These are phyloP conservation scores for Sphagnum magellanicum DNA, from an alignment of 228 moss, liverwort and hornwort species.

Conservation along the genomic window DNA sequence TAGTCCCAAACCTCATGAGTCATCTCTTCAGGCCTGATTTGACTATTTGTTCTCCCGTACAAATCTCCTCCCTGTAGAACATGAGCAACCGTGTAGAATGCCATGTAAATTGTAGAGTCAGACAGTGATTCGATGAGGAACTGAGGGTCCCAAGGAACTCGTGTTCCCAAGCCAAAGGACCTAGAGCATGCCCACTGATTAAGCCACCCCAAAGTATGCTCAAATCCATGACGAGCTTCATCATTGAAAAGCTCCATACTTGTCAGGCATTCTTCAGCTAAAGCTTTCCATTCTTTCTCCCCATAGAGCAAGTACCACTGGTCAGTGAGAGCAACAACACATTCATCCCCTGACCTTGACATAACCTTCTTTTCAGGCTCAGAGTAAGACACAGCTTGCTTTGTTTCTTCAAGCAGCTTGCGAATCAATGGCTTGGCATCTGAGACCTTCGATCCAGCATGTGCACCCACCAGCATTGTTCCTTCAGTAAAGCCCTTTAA, in stretches of 20 bases:
- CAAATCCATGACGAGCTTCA: slow-evolving; percentile 79
- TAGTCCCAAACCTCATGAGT: slow-evolving; percentile 78
- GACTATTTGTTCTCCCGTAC: slow-evolving; percentile 36
- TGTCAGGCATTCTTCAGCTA: slow-evolving; percentile 67
- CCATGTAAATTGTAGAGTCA: slow-evolving; percentile 97
- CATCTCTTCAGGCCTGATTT: slow-evolving; percentile 55
- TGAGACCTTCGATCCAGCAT: slow-evolving; percentile 70
- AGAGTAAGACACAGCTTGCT: slow-evolving; percentile 64
- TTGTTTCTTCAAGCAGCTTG: slow-evolving; percentile 52
- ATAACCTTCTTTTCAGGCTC: slow-evolving; percentile 97
- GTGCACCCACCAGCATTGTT: slow-evolving; percentile 70
- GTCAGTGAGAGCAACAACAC: slow-evolving; percentile 93
- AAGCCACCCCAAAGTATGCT: slow-evolving; percentile 81
- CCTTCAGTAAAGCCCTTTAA: slow-evolving; percentile 85
- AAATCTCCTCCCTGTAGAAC: slow-evolving; percentile 71
- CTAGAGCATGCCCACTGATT: slow-evolving; percentile 97
- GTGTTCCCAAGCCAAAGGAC: slow-evolving; percentile 87
- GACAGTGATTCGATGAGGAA: slow-evolving; percentile 90
- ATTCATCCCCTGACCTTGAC: slow-evolving; percentile 98
- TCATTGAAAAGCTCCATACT: slow-evolving; percentile 88
- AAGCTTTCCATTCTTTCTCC: slow-evolving; percentile 82
- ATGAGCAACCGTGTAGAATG: slow-evolving; percentile 89
- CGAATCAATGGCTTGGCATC: slow-evolving; percentile 73
- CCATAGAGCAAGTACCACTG: slow-evolving; percentile 97
- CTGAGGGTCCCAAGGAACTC: slow-evolving; percentile 90